Conservation (phyloP, 2,329 filamentous ascomycete genomes). For the Hyphodiscus sp. region DNA sequence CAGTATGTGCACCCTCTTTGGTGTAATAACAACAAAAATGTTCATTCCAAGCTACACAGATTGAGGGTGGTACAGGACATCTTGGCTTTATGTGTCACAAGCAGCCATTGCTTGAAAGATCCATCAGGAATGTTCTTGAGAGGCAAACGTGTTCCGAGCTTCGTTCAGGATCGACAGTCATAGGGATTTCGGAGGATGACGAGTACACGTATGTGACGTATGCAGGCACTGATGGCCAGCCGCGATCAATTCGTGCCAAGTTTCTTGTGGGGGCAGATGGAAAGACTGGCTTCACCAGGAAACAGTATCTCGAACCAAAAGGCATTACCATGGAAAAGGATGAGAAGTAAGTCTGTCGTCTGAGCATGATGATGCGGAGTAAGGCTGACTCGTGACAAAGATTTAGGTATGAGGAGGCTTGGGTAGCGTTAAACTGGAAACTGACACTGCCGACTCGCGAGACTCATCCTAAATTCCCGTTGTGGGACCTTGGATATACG, state of each 20-base stretch:
- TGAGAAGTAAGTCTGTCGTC: slow-evolving; percentile 1
- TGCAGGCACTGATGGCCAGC: background rate
- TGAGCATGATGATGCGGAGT: too few species aligned
- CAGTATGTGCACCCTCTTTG: background rate
- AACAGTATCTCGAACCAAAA: slow-evolving; percentile 18
- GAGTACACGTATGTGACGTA: slow-evolving; percentile 2
- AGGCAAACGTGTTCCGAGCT: background rate
- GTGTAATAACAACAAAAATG: background rate
- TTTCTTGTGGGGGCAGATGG: slow-evolving; percentile 15
- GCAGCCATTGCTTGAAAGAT: slow-evolving; percentile 22
- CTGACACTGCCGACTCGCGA: slow-evolving; percentile 37
- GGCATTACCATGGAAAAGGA: slow-evolving; percentile 34
- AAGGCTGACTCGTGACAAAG: background rate
- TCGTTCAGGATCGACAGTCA: background rate
- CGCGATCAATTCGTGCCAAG: background rate
- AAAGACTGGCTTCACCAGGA: slow-evolving; percentile 12
- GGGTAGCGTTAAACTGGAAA: slow-evolving; percentile 43
- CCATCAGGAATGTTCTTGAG: background rate
- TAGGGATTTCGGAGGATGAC: slow-evolving; percentile 2
- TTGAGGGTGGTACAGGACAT: slow-evolving; percentile 25
- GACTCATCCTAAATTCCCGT: slow-evolving; percentile 41
- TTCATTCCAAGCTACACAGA: slow-evolving; percentile 8
- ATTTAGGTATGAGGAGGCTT: slow-evolving; percentile 20
- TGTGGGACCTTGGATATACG: slow-evolving; percentile 40
- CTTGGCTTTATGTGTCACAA: slow-evolving; percentile 25